phyloP scores from a whole-genome alignment of 257 asterid genomes.

The Echites panduratus region DNA sequence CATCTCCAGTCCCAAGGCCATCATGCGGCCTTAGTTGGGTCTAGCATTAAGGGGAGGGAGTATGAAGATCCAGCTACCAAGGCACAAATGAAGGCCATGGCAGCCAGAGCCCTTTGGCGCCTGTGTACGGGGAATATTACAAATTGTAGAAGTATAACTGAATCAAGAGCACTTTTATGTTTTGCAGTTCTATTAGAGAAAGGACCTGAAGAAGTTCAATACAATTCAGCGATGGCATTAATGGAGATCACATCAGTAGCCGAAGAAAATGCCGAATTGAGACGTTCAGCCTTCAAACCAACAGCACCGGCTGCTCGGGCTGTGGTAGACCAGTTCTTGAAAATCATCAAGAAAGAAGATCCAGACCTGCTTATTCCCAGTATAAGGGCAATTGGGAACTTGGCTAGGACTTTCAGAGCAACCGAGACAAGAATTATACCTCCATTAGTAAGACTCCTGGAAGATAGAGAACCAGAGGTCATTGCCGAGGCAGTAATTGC shows the following conservation, averaged over 20 bases:
- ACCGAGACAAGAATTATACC: slow-evolving; percentile 58
- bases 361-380: slow-evolving; percentile 60
- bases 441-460: slow-evolving; percentile 56
- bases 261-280: slow-evolving; percentile 39
- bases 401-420: slow-evolving; percentile 69
- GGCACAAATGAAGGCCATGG: slow-evolving; percentile 26
- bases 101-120: slow-evolving; percentile 25
- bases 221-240: slow-evolving; percentile 68
- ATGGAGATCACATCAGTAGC: slow-evolving; percentile 79
- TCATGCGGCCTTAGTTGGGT: slow-evolving; percentile 20
- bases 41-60: slow-evolving; percentile 29
- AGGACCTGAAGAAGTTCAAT: slow-evolving; percentile 52
- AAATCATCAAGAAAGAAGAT: slow-evolving; percentile 39
- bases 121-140: slow-evolving; percentile 22
- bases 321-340: slow-evolving; percentile 58
- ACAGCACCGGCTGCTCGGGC: slow-evolving; percentile 67
- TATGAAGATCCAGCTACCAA: slow-evolving; percentile 25
- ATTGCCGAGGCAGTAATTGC: slow-evolving; percentile 50
- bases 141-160: slow-evolving; percentile 20
- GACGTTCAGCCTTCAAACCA: slow-evolving; percentile 69
- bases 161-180: slow-evolving; percentile 26
- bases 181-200: slow-evolving; percentile 41
- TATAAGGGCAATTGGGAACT: slow-evolving; percentile 53
- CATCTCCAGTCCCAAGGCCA: not conserved
- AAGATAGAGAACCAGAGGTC: slow-evolving; percentile 57